These are phyloP conservation scores for Hirsutella thompsonii DNA, from an alignment of 2,329 filamentous ascomycete genomes.

Conservation along the genomic window DNA sequence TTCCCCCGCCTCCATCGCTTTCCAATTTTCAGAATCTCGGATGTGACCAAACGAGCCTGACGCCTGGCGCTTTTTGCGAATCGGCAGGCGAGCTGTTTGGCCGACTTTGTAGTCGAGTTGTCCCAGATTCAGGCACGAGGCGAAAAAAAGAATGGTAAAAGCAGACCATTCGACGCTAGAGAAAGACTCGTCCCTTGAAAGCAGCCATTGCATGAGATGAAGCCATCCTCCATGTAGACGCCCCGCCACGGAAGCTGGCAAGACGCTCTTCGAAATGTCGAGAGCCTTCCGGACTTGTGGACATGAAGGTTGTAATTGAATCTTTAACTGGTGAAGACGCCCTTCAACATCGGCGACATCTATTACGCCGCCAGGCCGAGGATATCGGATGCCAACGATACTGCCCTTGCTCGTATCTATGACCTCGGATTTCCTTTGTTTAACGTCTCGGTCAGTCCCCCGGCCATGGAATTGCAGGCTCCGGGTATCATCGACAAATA, in stretches of 20 bases:
- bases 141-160: conserved; percentile 48
- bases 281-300: conserved; percentile 49
- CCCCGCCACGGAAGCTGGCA: conserved; percentile 45
- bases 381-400: conserved; percentile 42
- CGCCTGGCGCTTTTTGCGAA: conserved; percentile 17
- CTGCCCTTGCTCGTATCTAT: conserved; percentile 33
- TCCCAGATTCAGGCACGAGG: conserved; percentile 49
- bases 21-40: conserved; percentile 30
- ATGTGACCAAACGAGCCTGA: conserved; percentile 23
- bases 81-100: conserved; percentile 14
- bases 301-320: conserved; percentile 53
- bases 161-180: conserved; percentile 57
- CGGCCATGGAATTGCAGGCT: conserved; percentile 44
- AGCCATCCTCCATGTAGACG: conserved; percentile 60
- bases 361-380: conserved; percentile 45
- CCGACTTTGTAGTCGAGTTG: conserved; percentile 14
- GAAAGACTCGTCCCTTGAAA: conserved; percentile 29
- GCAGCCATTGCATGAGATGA: conserved; percentile 59
- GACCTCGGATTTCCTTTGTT: conserved; percentile 29
- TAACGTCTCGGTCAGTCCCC: conserved; percentile 37
- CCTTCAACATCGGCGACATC: conserved; percentile 53
- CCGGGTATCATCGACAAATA: conserved; percentile 47
- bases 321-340: conserved; percentile 50
- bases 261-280: conserved; percentile 47
- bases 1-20: conserved; percentile 31